Percentiles rank a stretch among this genome's conserved stretches.
Conservation (phyloP, 257 asterid species). For the Nicotiana attenuata region DNA sequence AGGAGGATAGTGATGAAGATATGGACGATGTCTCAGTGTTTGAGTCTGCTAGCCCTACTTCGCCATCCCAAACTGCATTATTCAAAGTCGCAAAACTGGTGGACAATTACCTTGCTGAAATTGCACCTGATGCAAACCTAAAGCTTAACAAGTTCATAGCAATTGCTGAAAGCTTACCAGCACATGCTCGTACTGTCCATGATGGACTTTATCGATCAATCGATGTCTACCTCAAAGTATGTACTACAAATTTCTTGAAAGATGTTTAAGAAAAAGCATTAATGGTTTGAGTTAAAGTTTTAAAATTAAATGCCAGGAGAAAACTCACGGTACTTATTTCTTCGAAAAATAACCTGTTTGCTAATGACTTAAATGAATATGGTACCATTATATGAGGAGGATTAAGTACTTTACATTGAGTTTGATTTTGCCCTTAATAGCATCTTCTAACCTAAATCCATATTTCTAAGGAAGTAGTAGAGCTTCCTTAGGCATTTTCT, state of each 20-base stretch:
- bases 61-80: conserved; percentile 75
- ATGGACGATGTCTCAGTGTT: conserved; percentile 68
- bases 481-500: neutral
- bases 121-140: conserved; percentile 88
- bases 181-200: conserved; percentile 66
- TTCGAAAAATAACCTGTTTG: neutral
- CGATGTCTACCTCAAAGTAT: conserved; percentile 93
- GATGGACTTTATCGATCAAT: conserved; percentile 86
- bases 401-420: neutral
- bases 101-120: conserved; percentile 80
- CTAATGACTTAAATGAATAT: neutral
- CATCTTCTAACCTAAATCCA: neutral
- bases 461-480: neutral
- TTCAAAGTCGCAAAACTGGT: conserved; percentile 76
- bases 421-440: neutral
- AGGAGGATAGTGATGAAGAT: conserved; percentile 77
- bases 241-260: conserved; percentile 2
- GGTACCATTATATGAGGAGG: neutral
- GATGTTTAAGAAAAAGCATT: neutral
- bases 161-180: conserved; percentile 72
- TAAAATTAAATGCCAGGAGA: neutral
- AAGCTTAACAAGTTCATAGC: conserved; percentile 72
- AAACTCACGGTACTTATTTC: neutral
- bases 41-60: conserved; percentile 60
- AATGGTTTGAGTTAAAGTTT: neutral